Evolutionary conservation across 768 basidiomycete genomes (phyloP), one percentile per base, ranked within the genome.

Genomic region (Leccinum rimulosum): DNA sequence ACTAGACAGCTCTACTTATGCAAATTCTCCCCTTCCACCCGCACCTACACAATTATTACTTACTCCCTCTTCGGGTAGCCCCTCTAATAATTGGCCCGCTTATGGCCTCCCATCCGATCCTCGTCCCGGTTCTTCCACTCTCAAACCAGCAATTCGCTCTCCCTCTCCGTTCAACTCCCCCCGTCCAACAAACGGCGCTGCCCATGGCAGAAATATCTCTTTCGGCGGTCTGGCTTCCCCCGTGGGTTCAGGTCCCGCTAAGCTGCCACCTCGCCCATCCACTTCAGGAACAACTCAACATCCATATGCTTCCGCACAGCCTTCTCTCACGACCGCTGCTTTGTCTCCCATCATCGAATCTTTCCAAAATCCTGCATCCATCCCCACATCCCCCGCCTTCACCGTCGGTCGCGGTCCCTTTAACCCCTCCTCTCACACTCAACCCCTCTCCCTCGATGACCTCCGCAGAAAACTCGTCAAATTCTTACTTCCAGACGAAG

Each of bases 381-480:
- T 77, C 53, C 66, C 84, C 3, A 79, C 85, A 7, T 84, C 82
- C 1, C 82, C 82, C 27, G 68, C 82, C 0, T 87, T 84, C 66
- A 73, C 79, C 4, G 84, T 84, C 45, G 85, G 85, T 0, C 80
- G 82, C 22, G 86, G 86, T 35, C 83, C 87, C 0, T 88, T 86
- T 66, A 77, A 77, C 52, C 77, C 82, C 0, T 19, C 68, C 0
- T 76, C 80, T 6, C 77, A 81, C 52, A 72, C 68, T 40, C 69
- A 74, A 43, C 73, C 78, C 5, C 77, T 82, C 25, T 86, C 87
- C 0, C 74, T 91, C 17, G 91, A 94, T 51, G 92, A 95, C 61
- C 77, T 95, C 55, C 81, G 90, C 50, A 81, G 88, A 57, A 93
- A 91, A 71, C 76, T 92, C 22, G 88, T 99, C 68, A 98, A 95